These are phyloP conservation scores for Bothriochloa decipiens DNA, from an alignment of 176 grass and related monocot genomes.

Conservation along the genomic window DNA sequence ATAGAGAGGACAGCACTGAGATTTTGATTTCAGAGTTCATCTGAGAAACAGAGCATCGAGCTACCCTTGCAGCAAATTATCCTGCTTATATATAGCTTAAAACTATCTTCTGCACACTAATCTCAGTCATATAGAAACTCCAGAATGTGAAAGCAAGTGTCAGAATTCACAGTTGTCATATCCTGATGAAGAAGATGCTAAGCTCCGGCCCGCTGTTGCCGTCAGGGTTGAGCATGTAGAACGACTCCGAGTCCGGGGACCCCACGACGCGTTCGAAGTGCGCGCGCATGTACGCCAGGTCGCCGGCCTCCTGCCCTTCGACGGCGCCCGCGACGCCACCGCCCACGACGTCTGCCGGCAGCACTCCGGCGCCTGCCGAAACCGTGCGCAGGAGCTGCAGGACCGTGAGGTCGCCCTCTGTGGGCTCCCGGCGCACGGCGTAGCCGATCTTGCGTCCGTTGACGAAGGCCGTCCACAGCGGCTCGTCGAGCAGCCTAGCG, in stretches of 20 bases:
- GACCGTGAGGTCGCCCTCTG: conserved; percentile 76
- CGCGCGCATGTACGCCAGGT: conserved; percentile 89
- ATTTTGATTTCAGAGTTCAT: background rate
- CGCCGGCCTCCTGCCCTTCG: conserved; percentile 54
- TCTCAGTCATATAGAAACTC: background rate
- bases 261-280: conserved; percentile 84
- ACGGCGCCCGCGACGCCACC: background rate
- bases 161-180: conserved; percentile 38
- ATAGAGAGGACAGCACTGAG: background rate
- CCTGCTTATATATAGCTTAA: background rate
- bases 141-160: conserved; percentile 4
- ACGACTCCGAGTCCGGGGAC: conserved; percentile 79
- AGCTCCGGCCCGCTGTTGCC: conserved; percentile 85
- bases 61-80: background rate
- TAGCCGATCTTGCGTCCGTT: conserved; percentile 91
- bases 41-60: background rate
- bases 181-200: conserved; percentile 97
- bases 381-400: conserved; percentile 93
- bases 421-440: conserved; percentile 68
- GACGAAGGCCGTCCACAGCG: conserved; percentile 89
- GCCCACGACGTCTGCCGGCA: conserved; percentile 65
- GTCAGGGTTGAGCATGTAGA: conserved; percentile 92
- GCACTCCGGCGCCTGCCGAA: conserved; percentile 83
- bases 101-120: conserved; percentile 6
- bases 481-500: conserved; percentile 71